Conservation (phyloP, 768 basidiomycete genomes). For the Tricholoma terreum region DNA sequence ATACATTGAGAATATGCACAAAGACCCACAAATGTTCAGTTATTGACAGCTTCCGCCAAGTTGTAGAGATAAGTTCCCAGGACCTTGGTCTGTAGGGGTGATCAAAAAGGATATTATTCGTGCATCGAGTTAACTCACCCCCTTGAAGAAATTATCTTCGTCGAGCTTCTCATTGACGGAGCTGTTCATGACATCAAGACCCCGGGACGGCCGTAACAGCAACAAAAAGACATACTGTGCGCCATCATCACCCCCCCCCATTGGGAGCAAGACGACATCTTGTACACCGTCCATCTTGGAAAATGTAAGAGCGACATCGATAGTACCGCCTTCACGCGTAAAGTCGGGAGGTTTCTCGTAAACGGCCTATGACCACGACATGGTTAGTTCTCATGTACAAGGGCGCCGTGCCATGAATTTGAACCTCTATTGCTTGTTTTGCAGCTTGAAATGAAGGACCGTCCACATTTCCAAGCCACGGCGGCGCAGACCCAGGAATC, state of each 20-base stretch:
- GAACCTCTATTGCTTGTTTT: constrained; percentile 56
- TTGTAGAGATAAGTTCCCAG: constrained; percentile 62
- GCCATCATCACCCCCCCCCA: constrained; percentile 73
- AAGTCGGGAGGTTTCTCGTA: constrained; percentile 58
- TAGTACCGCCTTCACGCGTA: constrained; percentile 69
- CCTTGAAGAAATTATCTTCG: constrained; percentile 62
- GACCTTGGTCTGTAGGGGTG: constrained; percentile 37
- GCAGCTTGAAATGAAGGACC: constrained; percentile 79
- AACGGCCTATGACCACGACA: constrained; percentile 27
- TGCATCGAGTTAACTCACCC: constrained; percentile 34
- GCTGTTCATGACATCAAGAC: constrained; percentile 27
- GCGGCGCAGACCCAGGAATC: constrained; percentile 61
- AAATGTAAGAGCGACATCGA: constrained; percentile 74
- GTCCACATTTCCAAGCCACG: constrained; percentile 65
- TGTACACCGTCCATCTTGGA: constrained; percentile 59
- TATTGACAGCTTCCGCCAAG: constrained; percentile 24
- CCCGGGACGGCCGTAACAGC: background rate
- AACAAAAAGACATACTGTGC: constrained; percentile 48
- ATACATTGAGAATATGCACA: background rate
- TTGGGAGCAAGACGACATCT: constrained; percentile 66
- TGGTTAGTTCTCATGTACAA: background rate
- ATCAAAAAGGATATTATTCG: background rate
- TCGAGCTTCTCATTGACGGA: constrained; percentile 80
- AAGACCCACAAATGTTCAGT: background rate
- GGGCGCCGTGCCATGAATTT: constrained; percentile 6